These are phyloP conservation scores for Lolium perenne DNA, from an alignment of 176 grass and related monocot genomes.

Conservation along the genomic window DNA sequence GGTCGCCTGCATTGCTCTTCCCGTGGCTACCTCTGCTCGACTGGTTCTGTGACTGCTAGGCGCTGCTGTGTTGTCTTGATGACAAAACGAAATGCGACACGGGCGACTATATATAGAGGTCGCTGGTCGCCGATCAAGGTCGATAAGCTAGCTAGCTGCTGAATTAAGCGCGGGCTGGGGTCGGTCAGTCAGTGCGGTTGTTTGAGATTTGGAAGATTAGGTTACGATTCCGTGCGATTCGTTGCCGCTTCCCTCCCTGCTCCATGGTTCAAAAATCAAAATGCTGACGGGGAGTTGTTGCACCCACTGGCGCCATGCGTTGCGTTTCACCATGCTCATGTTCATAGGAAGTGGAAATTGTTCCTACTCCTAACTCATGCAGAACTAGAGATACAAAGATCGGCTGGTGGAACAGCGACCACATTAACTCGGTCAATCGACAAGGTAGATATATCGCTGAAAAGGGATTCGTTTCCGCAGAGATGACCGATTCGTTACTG, in stretches of 20 bases:
- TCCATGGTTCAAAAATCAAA: background rate
- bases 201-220: slow-evolving; percentile 82
- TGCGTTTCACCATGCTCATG: background rate
- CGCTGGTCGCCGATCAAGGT: no score
- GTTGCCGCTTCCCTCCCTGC: no score
- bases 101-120: slow-evolving; percentile 29
- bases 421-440: background rate
- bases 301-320: slow-evolving; percentile 55
- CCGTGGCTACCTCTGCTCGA: background rate
- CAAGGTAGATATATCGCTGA: background rate
- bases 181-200: slow-evolving; percentile 49
- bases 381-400: background rate
- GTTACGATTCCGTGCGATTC: slow-evolving; percentile 45
- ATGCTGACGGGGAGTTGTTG: slow-evolving; percentile 49
- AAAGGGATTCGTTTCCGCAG: background rate
- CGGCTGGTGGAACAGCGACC: no score
- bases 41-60: background rate
- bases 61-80: slow-evolving; percentile 30
- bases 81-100: background rate
- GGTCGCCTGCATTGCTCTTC: slow-evolving; percentile 27
- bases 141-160: background rate
- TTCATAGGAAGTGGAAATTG: background rate
- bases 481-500: no score
- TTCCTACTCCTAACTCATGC: background rate
- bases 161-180: background rate